Percentiles rank a stretch among this genome's conserved stretches.
phyloP scores from a whole-genome alignment of 2,329 filamentous ascomycete species.

The Ophiostoma montium region DNA sequence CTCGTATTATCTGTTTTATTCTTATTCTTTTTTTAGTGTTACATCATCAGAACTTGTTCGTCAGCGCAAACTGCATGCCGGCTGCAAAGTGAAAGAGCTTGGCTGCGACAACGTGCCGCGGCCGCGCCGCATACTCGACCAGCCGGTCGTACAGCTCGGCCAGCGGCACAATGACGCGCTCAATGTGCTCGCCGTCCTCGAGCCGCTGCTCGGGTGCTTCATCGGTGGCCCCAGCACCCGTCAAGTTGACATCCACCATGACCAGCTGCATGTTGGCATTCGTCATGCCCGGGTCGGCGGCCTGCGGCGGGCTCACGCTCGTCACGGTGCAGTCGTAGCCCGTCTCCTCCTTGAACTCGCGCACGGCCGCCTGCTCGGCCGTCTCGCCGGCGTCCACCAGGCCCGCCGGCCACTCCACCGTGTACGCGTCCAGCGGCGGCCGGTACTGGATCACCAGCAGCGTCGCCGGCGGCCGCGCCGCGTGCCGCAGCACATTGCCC shows the following conservation, averaged over 20 bases:
- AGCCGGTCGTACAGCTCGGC: conserved; percentile 40
- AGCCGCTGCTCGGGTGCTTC: conserved; percentile 40
- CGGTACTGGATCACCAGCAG: conserved; percentile 15
- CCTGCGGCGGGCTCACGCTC: conserved; percentile 37
- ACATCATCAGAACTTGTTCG: conserved; percentile 14
- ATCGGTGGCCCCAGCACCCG: conserved; percentile 24
- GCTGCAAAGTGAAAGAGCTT: conserved; percentile 48
- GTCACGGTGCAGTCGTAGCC: conserved; percentile 37
- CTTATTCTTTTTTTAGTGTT: neutral
- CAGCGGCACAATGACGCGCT: conserved; percentile 44
- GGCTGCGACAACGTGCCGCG: conserved; percentile 39
- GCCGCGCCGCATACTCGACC: conserved; percentile 29
- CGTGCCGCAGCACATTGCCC: conserved; percentile 40
- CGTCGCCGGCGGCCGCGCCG: conserved; percentile 28
- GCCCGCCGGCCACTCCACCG: conserved; percentile 40
- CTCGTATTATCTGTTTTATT: neutral
- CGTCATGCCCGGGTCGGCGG: conserved; percentile 43
- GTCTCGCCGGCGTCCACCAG: conserved; percentile 38
- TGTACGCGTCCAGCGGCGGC: conserved; percentile 31
- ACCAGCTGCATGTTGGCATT: conserved; percentile 48
- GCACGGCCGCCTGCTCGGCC: conserved; percentile 34
- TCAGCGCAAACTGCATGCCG: conserved; percentile 36
- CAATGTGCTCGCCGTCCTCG: conserved; percentile 48
- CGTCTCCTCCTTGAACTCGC: conserved; percentile 42
- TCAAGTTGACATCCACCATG: conserved; percentile 42